phyloP scores from a whole-genome alignment of 257 asterid species.

The Prunella vulgaris region DNA sequence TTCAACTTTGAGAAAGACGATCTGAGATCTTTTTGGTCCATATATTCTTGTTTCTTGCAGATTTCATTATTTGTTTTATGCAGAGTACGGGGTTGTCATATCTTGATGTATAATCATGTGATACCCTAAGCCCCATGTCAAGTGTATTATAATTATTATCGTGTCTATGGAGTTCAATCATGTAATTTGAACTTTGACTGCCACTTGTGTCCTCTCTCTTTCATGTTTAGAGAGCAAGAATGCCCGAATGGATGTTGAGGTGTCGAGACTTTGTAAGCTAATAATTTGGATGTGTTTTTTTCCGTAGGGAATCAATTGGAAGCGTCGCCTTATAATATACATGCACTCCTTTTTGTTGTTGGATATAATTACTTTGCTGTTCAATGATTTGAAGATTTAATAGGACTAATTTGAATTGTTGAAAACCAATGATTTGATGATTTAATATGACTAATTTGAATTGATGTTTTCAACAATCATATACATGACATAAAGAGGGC shows the following conservation, averaged over 20 bases:
- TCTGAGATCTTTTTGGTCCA: neutral
- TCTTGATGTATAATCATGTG: slow-evolving; percentile 17
- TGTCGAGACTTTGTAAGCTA: neutral
- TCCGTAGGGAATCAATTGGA: neutral
- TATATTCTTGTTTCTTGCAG: slow-evolving; percentile 10
- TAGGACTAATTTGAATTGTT: neutral
- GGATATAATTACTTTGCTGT: neutral
- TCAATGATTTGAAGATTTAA: neutral
- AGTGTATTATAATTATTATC: slow-evolving; percentile 9
- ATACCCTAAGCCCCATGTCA: neutral
- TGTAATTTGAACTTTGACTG: neutral
- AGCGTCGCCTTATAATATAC: neutral
- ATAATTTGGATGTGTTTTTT: neutral
- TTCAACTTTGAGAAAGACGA: neutral
- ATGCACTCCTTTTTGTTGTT: neutral
- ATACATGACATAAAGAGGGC: neutral
- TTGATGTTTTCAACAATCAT: neutral
- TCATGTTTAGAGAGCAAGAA: too few species aligned
- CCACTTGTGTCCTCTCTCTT: too few species aligned
- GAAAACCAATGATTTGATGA: neutral
- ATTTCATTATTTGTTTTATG: neutral
- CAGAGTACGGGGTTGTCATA: slow-evolving; percentile 2
- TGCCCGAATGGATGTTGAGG: neutral
- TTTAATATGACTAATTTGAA: neutral
- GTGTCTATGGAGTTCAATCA: neutral